These are phyloP conservation scores for Tagetes erecta DNA, from an alignment of 129 eudicot species.

Conservation along the genomic window DNA sequence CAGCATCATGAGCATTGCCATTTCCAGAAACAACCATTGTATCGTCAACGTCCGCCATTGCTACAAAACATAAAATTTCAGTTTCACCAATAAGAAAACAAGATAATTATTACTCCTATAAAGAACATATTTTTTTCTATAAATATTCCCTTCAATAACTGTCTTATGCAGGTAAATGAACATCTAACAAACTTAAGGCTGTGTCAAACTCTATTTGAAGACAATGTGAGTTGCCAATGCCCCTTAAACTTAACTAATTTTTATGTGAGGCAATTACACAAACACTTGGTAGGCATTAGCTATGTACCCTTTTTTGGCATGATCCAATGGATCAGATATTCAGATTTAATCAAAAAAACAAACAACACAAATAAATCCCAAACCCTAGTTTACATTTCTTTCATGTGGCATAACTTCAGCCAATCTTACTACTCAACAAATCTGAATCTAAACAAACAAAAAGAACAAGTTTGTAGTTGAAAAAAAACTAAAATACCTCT, in stretches of 20 bases:
- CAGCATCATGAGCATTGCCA: conserved; percentile 49
- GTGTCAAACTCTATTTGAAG: background rate
- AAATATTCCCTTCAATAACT: background rate
- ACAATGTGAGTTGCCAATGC: conserved; percentile 21
- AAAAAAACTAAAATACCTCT: conserved; percentile 18
- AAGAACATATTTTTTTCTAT: background rate
- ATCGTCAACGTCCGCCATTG: conserved; percentile 58
- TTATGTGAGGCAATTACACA: conserved; percentile 14
- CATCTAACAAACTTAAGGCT: background rate
- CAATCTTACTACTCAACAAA: conserved; percentile 12
- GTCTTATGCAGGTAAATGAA: background rate
- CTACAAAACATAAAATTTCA: conserved; percentile 28
- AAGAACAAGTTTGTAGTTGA: background rate
- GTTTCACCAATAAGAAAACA: background rate
- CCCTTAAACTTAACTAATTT: background rate
- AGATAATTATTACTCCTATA: background rate
- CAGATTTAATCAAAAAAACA: conserved; percentile 24
- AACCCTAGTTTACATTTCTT: conserved; percentile 31
- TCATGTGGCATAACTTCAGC: conserved; percentile 19
- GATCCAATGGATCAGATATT: conserved; percentile 18
- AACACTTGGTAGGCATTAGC: background rate
- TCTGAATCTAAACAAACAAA: conserved; percentile 23
- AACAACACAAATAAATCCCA: background rate
- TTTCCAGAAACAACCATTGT: conserved; percentile 40
- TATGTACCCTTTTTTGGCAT: conserved; percentile 15